These are phyloP conservation scores for Biscogniauxia marginata DNA, from an alignment of 2,329 filamentous ascomycete species.

Conservation along the genomic window DNA sequence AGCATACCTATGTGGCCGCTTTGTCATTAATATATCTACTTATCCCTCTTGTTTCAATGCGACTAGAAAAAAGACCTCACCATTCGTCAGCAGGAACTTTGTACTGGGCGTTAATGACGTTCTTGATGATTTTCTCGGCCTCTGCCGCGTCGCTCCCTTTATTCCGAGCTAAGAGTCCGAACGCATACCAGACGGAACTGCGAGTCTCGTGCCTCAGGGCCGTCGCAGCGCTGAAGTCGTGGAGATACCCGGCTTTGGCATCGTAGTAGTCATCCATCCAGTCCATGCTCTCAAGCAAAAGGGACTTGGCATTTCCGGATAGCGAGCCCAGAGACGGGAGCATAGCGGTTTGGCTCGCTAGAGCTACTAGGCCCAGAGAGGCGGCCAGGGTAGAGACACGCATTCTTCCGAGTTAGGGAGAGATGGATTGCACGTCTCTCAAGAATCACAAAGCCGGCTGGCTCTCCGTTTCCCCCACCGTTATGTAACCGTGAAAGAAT, in stretches of 20 bases:
- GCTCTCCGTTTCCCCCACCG: too few relatives aligned
- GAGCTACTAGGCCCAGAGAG: too few relatives aligned
- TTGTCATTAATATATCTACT: background rate
- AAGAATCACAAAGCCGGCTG: too few relatives aligned
- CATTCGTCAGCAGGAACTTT: slow-evolving; percentile 53
- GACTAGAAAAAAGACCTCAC: slow-evolving; percentile 33
- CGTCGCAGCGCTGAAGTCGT: slow-evolving; percentile 42
- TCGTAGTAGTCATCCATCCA: slow-evolving; percentile 59
- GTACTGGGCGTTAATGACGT: slow-evolving; percentile 52
- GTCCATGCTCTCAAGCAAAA: slow-evolving; percentile 51
- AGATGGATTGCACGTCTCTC: too few relatives aligned
- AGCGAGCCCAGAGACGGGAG: slow-evolving; percentile 2
- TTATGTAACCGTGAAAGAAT: too few relatives aligned
- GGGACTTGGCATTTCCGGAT: slow-evolving; percentile 33
- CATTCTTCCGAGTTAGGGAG: too few relatives aligned
- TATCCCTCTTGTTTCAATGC: background rate
- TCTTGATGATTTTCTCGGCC: slow-evolving; percentile 53
- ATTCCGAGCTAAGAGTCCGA: slow-evolving; percentile 57
- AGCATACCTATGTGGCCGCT: slow-evolving; percentile 36
- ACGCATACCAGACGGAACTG: slow-evolving; percentile 57
- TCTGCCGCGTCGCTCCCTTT: slow-evolving; percentile 46
- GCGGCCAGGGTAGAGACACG: background rate
- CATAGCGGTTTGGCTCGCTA: background rate
- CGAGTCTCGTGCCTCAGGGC: slow-evolving; percentile 56
- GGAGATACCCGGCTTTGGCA: slow-evolving; percentile 49